Evolutionary conservation across 345 rosid genomes (phyloP).

Genomic region (Eucalyptus tenuipes): DNA sequence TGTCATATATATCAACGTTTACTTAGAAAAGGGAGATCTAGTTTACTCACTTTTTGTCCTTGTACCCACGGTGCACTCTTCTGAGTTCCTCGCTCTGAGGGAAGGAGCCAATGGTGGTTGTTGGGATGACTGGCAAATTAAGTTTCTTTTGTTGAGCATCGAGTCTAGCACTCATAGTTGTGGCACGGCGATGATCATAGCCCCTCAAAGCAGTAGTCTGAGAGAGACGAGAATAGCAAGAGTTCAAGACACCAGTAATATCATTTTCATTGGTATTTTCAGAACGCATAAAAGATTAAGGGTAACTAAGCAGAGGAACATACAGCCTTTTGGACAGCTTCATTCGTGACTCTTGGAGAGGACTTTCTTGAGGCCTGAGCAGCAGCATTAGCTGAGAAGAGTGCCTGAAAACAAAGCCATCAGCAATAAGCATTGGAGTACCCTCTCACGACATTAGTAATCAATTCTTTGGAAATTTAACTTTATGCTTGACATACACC

Average conservation of each 20-base stretch:
- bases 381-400: too few relatives aligned
- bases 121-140: constrained; percentile 46
- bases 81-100: constrained; percentile 38
- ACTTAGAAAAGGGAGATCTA: not conserved
- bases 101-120: constrained; percentile 84
- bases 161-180: constrained; percentile 50
- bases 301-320: not conserved
- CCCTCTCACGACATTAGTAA: not conserved
- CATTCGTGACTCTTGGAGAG: too few relatives aligned
- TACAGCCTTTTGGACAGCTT: constrained; percentile 7
- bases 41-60: constrained; percentile 78
- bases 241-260: not conserved
- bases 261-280: not conserved
- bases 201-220: constrained; percentile 56
- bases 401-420: not conserved
- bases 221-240: not conserved
- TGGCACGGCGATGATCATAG: constrained; percentile 61
- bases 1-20: not conserved
- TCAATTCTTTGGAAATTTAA: not conserved
- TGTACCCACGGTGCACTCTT: constrained; percentile 26
- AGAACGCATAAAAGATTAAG: not conserved
- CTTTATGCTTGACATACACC: too few relatives aligned
- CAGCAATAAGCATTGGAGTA: not conserved
- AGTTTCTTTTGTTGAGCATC: constrained; percentile 74
- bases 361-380: too few relatives aligned